Conservation (phyloP, 495 filamentous ascomycete species). For the Cryomyces antarcticus region DNA sequence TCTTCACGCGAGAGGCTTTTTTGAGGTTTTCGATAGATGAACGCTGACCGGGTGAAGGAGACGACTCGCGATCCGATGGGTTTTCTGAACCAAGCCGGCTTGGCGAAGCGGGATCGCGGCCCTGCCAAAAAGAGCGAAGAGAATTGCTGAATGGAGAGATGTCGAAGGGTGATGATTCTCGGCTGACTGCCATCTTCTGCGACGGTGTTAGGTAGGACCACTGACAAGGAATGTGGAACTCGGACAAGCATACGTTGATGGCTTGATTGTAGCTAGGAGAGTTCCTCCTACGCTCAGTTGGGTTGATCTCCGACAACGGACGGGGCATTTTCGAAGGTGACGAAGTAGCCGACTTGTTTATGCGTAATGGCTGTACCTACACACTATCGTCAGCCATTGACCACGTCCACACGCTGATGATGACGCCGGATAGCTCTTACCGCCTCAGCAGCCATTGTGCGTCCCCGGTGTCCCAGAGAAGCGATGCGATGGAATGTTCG, state of each 20-base stretch:
- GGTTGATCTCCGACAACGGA: slow-evolving; percentile 22
- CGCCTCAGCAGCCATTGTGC: too few species aligned
- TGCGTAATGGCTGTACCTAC: slow-evolving; percentile 22
- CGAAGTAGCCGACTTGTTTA: slow-evolving; percentile 16
- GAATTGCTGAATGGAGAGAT: slow-evolving; percentile 29
- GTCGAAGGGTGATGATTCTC: slow-evolving; percentile 51
- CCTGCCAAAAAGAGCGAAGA: slow-evolving; percentile 71
- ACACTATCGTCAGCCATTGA: not conserved
- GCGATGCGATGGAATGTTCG: not conserved
- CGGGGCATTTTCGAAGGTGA: slow-evolving; percentile 10
- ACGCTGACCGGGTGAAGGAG: slow-evolving; percentile 49
- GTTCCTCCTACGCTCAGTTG: slow-evolving; percentile 20
- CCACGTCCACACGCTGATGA: too few species aligned
- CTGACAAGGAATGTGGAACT: slow-evolving; percentile 3
- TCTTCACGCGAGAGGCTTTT: slow-evolving; percentile 83
- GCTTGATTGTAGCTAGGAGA: slow-evolving; percentile 22
- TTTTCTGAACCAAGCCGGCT: slow-evolving; percentile 51
- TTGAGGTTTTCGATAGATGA: slow-evolving; percentile 87
- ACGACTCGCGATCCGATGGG: slow-evolving; percentile 35
- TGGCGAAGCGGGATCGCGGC: slow-evolving; percentile 39
- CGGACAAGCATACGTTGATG: slow-evolving; percentile 14
- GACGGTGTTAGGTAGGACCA: slow-evolving; percentile 1
- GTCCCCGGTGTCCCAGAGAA: too few species aligned
- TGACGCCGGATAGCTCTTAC: too few species aligned
- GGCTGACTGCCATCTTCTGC: slow-evolving; percentile 30